Evolutionary conservation across 371 early-diverging fungal species (phyloP), one percentile per base, ranked within the genome.

Genomic region (Apophysomyces trapeziformis): DNA sequence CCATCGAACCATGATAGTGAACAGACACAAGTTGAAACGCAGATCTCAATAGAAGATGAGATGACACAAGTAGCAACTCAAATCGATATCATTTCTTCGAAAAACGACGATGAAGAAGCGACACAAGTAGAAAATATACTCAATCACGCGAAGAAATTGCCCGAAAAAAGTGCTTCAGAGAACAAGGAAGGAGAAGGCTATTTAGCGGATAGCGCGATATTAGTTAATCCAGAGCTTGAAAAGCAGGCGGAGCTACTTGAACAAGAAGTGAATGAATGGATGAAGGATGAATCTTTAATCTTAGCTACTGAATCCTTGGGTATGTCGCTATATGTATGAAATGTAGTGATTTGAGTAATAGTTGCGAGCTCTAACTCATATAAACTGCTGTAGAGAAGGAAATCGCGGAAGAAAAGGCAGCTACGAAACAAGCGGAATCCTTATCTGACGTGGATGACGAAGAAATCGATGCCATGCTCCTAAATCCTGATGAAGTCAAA

Each of bases 401-500:
- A 21, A 72, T 67, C 7, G 64, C 38, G 13, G 35, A 36, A 4
- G 38, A n/a, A 37, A 14, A 63, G 12, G 5, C 14, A 36, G 63
- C 54, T 13, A 16, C 43, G 11, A 69, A 71, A 61, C 69, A 78
- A 16, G 67, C 67, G 32, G 50, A 21, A 12, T 60, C 69, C 35
- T 73, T 90, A 63, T 80, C 87, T 1, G 92, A 92, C 58, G 76
- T 92, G 32, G 94, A 93, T 67, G 93, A 92, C 69, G 90, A 90
- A 16, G 95, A 95, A 75, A 85, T 95, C 45, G 84, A 84, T 12
- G 83, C 80, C 36, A 83, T 89, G 64, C 78, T 95, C 9, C 72
- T 96, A 39, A 87, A 83, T 5, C 85, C 88, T 1, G 89, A 88
- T 2, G 96, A 97, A 72, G 87, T 92, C 7, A 84, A 80, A 43